These are phyloP conservation scores for Pseudotsuga menziesii DNA, from an alignment of 75 land plant species.

Conservation along the genomic window DNA sequence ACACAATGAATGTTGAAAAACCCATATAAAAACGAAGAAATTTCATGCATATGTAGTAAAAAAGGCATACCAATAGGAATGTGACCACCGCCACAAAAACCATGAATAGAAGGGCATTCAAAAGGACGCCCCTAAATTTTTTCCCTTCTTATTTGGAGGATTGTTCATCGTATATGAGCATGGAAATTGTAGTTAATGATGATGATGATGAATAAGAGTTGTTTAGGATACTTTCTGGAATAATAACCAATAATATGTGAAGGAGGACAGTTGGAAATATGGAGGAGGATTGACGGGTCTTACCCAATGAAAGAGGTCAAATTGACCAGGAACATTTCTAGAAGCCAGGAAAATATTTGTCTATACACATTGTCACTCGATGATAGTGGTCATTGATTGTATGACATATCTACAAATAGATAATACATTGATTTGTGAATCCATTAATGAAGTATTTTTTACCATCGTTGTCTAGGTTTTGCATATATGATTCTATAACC, in stretches of 20 bases:
- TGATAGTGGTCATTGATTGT: no score
- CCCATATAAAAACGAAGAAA: conserved; percentile 78
- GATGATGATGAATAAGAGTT: conserved; percentile 15
- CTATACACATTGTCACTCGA: no score
- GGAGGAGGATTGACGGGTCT: no score
- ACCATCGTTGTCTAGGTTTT: no score
- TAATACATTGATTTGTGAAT: no score
- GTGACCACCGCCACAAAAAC: conserved; percentile 68
- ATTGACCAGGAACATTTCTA: no score
- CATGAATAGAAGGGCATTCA: conserved; percentile 79
- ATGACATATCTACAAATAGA: no score
- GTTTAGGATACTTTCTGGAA: conserved; percentile 51
- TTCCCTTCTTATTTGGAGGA: conserved; percentile 59
- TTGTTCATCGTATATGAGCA: conserved; percentile 53
- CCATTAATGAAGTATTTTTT: no score
- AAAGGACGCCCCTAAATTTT: conserved; percentile 68
- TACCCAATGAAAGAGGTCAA: no score
- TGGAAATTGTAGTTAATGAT: conserved; percentile 38
- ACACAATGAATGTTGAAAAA: conserved; percentile 65
- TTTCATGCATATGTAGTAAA: conserved; percentile 72
- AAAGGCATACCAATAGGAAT: conserved; percentile 73
- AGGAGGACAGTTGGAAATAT: conserved; percentile 83
- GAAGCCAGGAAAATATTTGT: no score
- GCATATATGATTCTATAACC: no score
- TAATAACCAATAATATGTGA: conserved; percentile 85